These are phyloP conservation scores for Areca catechu DNA, from an alignment of 176 grass and related monocot species.

Conservation along the genomic window DNA sequence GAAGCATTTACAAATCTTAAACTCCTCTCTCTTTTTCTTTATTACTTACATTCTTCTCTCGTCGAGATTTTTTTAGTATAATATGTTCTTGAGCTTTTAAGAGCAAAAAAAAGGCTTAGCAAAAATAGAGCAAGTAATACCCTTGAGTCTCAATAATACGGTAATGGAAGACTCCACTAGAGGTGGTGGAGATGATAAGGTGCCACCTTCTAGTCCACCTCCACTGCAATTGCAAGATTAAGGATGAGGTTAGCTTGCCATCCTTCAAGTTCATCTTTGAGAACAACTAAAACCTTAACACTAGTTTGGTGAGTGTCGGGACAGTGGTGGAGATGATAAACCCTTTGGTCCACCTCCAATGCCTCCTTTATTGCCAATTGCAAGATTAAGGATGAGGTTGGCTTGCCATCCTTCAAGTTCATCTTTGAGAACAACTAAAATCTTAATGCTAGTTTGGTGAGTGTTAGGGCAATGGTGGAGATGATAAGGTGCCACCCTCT, in stretches of 20 bases:
- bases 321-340: conserved; percentile 12
- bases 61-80: too few relatives aligned
- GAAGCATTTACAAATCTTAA: too few relatives aligned
- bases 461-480: too few relatives aligned
- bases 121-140: neutral
- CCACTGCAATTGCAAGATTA: conserved; percentile 1
- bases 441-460: neutral
- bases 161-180: conserved; percentile 26
- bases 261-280: conserved; percentile 24
- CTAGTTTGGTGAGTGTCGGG: too few relatives aligned
- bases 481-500: conserved; percentile 2
- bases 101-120: neutral
- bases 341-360: conserved; percentile 9
- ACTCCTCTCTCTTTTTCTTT: too few relatives aligned
- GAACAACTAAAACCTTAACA: conserved; percentile 12
- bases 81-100: too few relatives aligned
- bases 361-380: too few relatives aligned
- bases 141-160: conserved; percentile 9
- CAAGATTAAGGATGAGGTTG: conserved; percentile 36
- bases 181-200: conserved; percentile 15
- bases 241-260: conserved; percentile 42
- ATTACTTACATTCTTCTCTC: too few relatives aligned
- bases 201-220: conserved; percentile 6
- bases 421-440: conserved; percentile 18
- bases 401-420: conserved; percentile 27